Evolutionary conservation across 495 filamentous ascomycete genomes (phyloP), one percentile per base, ranked within the genome.

Genomic region (Aspergillus ostianus): DNA sequence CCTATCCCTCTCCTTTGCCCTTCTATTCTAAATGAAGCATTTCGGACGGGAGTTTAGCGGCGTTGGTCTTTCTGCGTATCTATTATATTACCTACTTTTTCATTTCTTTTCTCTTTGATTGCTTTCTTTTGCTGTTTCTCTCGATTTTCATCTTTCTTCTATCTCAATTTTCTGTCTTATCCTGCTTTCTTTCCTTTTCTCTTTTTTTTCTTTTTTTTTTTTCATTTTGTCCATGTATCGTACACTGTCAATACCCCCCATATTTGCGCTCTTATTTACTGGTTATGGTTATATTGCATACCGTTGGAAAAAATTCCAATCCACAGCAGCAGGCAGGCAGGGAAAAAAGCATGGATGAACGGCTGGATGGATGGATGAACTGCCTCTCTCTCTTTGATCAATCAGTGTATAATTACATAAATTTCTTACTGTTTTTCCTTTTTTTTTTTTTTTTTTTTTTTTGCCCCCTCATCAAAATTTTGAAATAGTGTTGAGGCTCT

Each of bases 101-200:
- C 36, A 2, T 54, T 51, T 32, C 57, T 26, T 53, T 47, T 26
- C 30, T 51, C 50, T 41, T 36, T 58, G 20, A n/a, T n/a, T n/a
- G n/a, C n/a, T n/a, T n/a, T n/a, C n/a, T 57, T 27, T 41, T 49
- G 55, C 55, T 58, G n/a, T 61, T 53, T 48, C 47, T 61, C 52
- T 48, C 45, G 51, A 51, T 18, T 27, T 6, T 57, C 55, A 51
- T 10, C 27, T 0, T 55, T 12, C 49, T 52, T 29, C 19, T 50
- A 49, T 50, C 29, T 53, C 57, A 18, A 51, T 58, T 53, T 52
- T 29, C 26, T 56, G 50, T 23, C 32, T 7, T 30, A 6, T 46
- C 19, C 49, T 17, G 21, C 36, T 49, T 21, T 36, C n/a, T 32
- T 47, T 30, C 12, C 45, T 8, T 51, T 23, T 47, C 29, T 45